phyloP scores from a whole-genome alignment of 768 basidiomycete species.

The Mycena rosella region DNA sequence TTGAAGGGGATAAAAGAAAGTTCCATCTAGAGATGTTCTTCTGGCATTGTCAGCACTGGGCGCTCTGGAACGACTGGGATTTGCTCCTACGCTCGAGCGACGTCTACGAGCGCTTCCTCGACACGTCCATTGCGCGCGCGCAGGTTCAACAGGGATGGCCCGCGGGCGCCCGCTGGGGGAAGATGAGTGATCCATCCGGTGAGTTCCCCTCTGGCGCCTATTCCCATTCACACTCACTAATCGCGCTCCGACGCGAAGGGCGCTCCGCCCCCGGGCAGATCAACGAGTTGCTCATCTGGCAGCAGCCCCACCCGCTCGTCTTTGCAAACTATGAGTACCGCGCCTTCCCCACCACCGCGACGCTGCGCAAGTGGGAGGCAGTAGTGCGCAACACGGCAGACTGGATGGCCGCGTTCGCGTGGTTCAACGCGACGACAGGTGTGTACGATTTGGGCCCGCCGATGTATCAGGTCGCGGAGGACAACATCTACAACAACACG shows the following conservation, averaged over 20 bases:
- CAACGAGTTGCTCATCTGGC: constrained; percentile 74
- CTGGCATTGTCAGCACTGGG: constrained; percentile 73
- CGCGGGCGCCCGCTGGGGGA: constrained; percentile 71
- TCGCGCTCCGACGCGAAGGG: neutral
- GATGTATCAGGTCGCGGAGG: constrained; percentile 68
- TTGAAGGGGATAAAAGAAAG: constrained; percentile 52
- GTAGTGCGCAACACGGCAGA: constrained; percentile 68
- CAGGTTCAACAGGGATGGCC: constrained; percentile 66
- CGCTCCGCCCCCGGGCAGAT: constrained; percentile 71
- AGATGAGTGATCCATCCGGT: constrained; percentile 73
- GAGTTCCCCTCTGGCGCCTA: neutral
- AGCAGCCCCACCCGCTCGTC: constrained; percentile 70
- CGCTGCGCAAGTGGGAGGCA: constrained; percentile 63
- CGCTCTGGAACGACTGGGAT: constrained; percentile 72
- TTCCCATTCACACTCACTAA: neutral
- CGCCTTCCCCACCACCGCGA: constrained; percentile 52
- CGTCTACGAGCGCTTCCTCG: constrained; percentile 63
- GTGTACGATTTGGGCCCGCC: constrained; percentile 72
- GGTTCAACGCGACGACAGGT: constrained; percentile 60
- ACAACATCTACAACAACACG: constrained; percentile 67
- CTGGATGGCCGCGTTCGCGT: constrained; percentile 72
- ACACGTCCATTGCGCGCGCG: constrained; percentile 59
- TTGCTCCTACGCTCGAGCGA: constrained; percentile 59
- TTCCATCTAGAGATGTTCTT: constrained; percentile 75
- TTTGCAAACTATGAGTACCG: constrained; percentile 72